Percentiles rank a stretch among this genome's conserved stretches.
Evolutionary conservation across 108 stramenopile genomes (phyloP).

Genomic region (Nannochloropsis gaditana): DNA sequence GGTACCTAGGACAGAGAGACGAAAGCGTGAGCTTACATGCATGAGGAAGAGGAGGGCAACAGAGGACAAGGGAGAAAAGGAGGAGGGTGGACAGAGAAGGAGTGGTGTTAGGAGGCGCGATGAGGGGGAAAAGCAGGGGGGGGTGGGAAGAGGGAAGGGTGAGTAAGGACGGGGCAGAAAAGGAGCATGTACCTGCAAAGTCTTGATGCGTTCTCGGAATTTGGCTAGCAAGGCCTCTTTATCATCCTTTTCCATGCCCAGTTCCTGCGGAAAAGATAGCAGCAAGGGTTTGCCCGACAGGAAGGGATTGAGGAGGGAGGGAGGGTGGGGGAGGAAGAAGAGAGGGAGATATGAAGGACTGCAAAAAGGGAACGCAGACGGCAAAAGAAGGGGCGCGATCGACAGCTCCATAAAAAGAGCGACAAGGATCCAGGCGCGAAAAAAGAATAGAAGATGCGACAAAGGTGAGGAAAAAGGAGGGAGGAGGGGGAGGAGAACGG

Average conservation of each 20-base stretch:
- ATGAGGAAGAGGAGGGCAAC: neutral
- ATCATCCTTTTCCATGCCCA: conserved; percentile 96
- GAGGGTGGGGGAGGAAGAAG: neutral
- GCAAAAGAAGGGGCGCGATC: too few species aligned
- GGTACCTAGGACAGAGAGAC: conserved; percentile 50
- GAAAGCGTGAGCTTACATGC: neutral
- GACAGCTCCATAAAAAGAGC: too few species aligned
- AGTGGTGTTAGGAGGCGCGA: neutral
- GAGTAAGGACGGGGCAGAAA: neutral
- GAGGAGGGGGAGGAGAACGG: neutral
- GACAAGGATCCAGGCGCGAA: too few species aligned
- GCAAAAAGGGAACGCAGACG: neutral
- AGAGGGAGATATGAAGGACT: neutral
- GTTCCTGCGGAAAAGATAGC: conserved; percentile 52
- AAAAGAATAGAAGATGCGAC: neutral
- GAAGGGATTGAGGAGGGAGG: neutral
- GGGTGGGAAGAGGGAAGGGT: neutral
- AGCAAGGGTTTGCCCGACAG: neutral
- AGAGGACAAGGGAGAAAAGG: neutral
- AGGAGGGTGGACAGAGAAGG: neutral
- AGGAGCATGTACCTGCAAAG: conserved; percentile 24
- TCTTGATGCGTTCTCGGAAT: conserved; percentile 66
- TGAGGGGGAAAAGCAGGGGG: neutral
- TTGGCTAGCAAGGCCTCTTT: conserved; percentile 86
- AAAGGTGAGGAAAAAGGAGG: neutral